A percentile compares a stretch with the other conserved stretches of the same genome.
These are phyloP conservation scores for Mycena alexandri DNA, from an alignment of 768 basidiomycete species.

Conservation along the genomic window DNA sequence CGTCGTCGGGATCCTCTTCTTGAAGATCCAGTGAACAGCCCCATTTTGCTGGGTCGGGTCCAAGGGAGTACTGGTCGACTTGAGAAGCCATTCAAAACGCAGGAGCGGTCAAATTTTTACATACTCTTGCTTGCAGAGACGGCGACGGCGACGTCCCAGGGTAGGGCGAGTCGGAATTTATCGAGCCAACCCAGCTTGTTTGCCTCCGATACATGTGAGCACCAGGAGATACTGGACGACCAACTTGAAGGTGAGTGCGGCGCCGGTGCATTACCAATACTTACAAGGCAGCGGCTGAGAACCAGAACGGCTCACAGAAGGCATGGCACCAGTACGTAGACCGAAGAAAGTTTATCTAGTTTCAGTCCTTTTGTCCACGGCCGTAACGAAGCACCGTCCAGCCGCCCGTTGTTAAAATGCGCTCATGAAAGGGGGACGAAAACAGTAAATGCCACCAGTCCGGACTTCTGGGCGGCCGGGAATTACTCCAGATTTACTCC, in stretches of 20 bases:
- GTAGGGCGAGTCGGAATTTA: slow-evolving; percentile 41
- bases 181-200: slow-evolving; percentile 27
- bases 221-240: slow-evolving; percentile 6
- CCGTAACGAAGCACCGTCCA: not conserved
- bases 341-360: not conserved
- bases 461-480: no score
- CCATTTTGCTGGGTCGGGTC: slow-evolving; percentile 70
- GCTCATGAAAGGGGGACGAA: not conserved
- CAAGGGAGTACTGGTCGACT: slow-evolving; percentile 60
- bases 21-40: slow-evolving; percentile 60
- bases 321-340: slow-evolving; percentile 5
- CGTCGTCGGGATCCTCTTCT: slow-evolving; percentile 58
- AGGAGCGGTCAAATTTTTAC: slow-evolving; percentile 38
- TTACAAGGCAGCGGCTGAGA: slow-evolving; percentile 21
- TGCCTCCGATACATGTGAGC: slow-evolving; percentile 34
- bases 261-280: slow-evolving; percentile 7
- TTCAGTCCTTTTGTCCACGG: not conserved
- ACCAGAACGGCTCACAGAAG: slow-evolving; percentile 3
- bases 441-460: no score
- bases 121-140: slow-evolving; percentile 36
- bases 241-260: slow-evolving; percentile 2
- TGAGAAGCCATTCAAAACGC: not conserved
- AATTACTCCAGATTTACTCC: no score
- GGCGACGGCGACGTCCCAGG: slow-evolving; percentile 31
- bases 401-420: no score